Evolutionary conservation across 1,139 yeast species (phyloP), one percentile per base, ranked within the genome.

Genomic region (Blastobotrys elegans): DNA sequence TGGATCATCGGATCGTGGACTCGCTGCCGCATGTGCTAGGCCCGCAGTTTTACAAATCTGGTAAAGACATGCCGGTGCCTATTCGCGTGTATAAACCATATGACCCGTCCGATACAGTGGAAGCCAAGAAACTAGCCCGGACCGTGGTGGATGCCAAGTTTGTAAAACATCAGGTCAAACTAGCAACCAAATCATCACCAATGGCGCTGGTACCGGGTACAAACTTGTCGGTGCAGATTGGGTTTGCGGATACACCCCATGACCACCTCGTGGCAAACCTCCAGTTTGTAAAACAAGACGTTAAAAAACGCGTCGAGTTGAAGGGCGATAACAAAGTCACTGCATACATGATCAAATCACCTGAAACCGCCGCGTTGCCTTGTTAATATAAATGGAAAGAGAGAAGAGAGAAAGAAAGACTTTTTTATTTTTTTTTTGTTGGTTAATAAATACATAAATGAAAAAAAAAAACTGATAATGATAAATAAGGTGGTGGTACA

Each of bases 61-160:
- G 59, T 31, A 50, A 50, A 29, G 52, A 53, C 24, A 53, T 59
- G 50, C 64, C 63, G 2, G 46, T 60, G 7, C 62, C 64, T 2
- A 51, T 61, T 7, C 53, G 54, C 1, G 32, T 60, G 10, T 39
- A 48, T 8, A 44, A 52, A 43, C 53, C 52, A 6, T 48, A 47
- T 4, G 37, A 46, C 10, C 47, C 48, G 26, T 44, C 50, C 10
- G 45, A 49, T 31, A 48, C 56, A 3, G 50, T 54, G 8, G 53
- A 53, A 6, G 52, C 45, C 13, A 47, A 52, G 26, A 48, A 43
- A n/a, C 40, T 43, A 24, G 47, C 49, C 13, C 44, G 46, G 22
- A 42, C 46, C 5, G 44, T 50, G 5, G 44, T 59, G 13, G 63
- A 60, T 34, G 54, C 63, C 1, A 41, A 47, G 16, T 47, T 50